Base-by-base conservation (phyloP, 208 protist genomes). In the Trypanosoma melophagium region DNA sequence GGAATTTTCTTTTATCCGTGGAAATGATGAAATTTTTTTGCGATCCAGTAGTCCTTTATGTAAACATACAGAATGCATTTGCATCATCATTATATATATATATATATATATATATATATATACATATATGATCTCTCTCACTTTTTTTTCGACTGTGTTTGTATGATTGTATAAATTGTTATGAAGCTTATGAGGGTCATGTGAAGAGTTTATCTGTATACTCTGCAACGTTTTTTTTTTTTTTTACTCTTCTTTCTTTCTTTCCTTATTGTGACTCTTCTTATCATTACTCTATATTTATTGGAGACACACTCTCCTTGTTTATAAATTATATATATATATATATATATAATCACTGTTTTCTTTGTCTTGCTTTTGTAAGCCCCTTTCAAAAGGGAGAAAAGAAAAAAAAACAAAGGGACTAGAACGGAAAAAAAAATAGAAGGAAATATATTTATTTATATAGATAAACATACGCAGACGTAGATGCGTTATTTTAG, bases 401-500 rank as follows among this genome's bases (percentile, higher is more conserved):
- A 44, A 44, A 44, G 12, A 44, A 44, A 44, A 44, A 47, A 47
- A 8, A 47, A 17, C 2, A 17, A 47, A 47, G 42, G 42, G 42
- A 47, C 9, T n/a, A n/a, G 1, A n/a, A 10, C 1, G 9, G 2
- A 47, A 47, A 10, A 47, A 17, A 17, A 10, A 47, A 47, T 14
- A 10, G 2, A n/a, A 47, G 16, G 8, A n/a, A 47, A 55, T 25
- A 55, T 21, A 24, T 21, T 12, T 21, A 55, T 55, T 24, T 3
- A 25, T 3, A 55, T 22, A 55, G 2, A 55, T 55, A 35, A 35
- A 35, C 5, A 35, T 35, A 35, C 28, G 28, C 35, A 16, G 16
- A 57, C 14, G 28, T 58, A 0, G 19, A 86, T 87, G 78, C 72
- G 62, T 28, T 72, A 76, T 49, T 92, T 83, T 63, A 55, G 60